Evolutionary conservation across 202 grass and related monocot species (phyloP).

Genomic region (Cymbopogon flexuosus): DNA sequence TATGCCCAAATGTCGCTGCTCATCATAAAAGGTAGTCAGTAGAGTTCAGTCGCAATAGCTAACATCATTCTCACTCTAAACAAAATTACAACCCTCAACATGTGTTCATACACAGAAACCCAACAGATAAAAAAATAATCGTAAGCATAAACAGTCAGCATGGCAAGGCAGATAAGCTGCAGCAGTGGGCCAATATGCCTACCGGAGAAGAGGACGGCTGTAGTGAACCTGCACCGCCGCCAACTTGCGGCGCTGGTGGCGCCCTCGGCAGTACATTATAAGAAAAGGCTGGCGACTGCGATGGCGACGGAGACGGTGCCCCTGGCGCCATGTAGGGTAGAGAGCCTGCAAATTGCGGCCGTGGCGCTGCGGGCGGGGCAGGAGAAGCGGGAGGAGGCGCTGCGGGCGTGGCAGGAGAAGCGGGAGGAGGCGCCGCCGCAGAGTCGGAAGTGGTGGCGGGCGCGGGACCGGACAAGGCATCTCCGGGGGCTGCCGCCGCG

Average conservation of each 20-base stretch:
- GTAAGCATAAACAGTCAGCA: slow-evolving; percentile 1
- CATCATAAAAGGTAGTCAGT: background rate
- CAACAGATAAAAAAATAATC: background rate
- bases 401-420: slow-evolving; percentile 17
- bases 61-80: background rate
- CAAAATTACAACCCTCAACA: background rate
- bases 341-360: slow-evolving; percentile 37
- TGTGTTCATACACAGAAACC: background rate
- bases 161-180: slow-evolving; percentile 7
- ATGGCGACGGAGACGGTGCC: background rate
- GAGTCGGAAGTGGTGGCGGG: background rate
- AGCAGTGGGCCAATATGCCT: slow-evolving; percentile 17
- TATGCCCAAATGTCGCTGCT: background rate
- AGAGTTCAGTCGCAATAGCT: background rate
- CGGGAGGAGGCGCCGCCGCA: background rate
- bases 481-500: slow-evolving; percentile 20
- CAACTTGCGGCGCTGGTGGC: slow-evolving; percentile 19
- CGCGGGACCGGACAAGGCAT: background rate
- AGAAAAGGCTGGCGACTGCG: slow-evolving; percentile 34
- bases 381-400: slow-evolving; percentile 21
- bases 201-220: slow-evolving; percentile 30
- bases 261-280: slow-evolving; percentile 45
- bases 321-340: slow-evolving; percentile 25
- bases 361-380: slow-evolving; percentile 10
- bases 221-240: background rate